Evolutionary conservation across 148 eudicot genomes (phyloP).

Genomic region (Diospyros kaki): DNA sequence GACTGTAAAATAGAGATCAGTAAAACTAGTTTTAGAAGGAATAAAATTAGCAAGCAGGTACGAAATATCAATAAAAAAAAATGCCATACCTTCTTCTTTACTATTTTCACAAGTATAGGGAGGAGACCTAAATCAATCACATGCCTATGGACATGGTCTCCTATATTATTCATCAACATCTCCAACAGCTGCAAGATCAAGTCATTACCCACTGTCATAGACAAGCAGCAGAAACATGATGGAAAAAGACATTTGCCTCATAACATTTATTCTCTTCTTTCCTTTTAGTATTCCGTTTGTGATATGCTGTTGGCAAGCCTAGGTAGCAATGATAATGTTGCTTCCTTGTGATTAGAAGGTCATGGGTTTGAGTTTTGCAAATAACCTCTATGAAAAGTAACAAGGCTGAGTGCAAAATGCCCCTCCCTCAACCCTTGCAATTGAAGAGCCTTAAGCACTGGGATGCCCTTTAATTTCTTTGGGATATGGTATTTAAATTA

Average conservation of each 20-base stretch:
- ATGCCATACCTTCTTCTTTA: constrained; percentile 78
- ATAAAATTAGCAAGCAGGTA: background rate
- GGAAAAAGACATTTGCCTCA: background rate
- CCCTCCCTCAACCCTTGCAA: too few relatives aligned
- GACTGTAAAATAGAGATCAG: constrained; percentile 47
- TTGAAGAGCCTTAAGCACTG: too few relatives aligned
- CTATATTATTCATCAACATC: constrained; percentile 93
- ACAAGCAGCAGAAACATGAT: constrained; percentile 4
- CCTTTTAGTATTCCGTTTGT: too few relatives aligned
- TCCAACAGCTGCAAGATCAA: constrained; percentile 66
- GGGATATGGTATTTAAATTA: too few relatives aligned
- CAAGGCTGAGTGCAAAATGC: too few relatives aligned
- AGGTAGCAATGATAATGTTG: too few relatives aligned
- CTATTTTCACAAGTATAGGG: constrained; percentile 75
- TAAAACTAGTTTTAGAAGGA: constrained; percentile 1
- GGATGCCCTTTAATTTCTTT: too few relatives aligned
- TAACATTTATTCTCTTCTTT: background rate
- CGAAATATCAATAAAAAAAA: background rate
- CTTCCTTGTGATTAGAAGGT: too few relatives aligned
- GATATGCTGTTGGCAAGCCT: too few relatives aligned
- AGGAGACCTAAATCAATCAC: constrained; percentile 84
- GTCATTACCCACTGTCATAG: background rate
- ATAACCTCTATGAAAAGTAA: too few relatives aligned
- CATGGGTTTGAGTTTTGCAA: too few relatives aligned
- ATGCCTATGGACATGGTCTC: constrained; percentile 86